A percentile compares a stretch with the other conserved stretches of the same genome.
phyloP scores from a whole-genome alignment of 164 flowering plant genomes.

The Liquidambar formosana region DNA sequence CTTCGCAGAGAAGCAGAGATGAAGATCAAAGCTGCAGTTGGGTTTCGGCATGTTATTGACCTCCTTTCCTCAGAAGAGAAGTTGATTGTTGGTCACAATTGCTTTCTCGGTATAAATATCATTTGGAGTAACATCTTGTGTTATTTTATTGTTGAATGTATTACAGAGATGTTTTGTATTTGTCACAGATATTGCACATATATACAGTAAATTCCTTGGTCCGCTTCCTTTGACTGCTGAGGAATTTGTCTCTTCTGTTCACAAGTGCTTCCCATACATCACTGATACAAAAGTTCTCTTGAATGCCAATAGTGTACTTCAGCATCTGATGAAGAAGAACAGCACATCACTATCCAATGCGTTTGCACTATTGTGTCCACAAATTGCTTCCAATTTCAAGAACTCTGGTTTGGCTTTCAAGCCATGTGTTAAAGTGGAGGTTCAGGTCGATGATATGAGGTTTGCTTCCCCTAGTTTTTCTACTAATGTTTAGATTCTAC shows the following conservation, averaged over 20 bases:
- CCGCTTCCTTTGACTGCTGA: constrained; percentile 75
- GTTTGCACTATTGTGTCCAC: constrained; percentile 69
- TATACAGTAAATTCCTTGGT: constrained; percentile 75
- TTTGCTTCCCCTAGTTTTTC: constrained; percentile 21
- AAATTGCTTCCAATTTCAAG: constrained; percentile 38
- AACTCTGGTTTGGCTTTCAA: constrained; percentile 16
- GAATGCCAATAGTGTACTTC: constrained; percentile 42
- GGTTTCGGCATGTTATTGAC: constrained; percentile 92
- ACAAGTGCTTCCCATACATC: constrained; percentile 59
- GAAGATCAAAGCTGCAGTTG: constrained; percentile 66
- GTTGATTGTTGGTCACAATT: constrained; percentile 92
- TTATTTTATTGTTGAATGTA: neutral
- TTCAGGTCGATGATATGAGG: constrained; percentile 89
- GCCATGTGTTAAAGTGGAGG: constrained; percentile 60
- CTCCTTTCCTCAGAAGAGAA: constrained; percentile 81
- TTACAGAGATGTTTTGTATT: constrained; percentile 1
- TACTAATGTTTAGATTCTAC: neutral
- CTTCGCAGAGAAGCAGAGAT: constrained; percentile 37
- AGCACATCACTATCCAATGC: constrained; percentile 81
- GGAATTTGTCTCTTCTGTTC: constrained; percentile 65
- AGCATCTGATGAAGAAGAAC: constrained; percentile 46
- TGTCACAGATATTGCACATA: constrained; percentile 78
- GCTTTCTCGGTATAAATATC: constrained; percentile 69
- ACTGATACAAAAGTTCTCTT: constrained; percentile 82
- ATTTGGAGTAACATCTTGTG: neutral